Percentiles rank a stretch among this genome's conserved stretches.
These are phyloP conservation scores for Takashimella tepidaria DNA, from an alignment of 1,284 basidiomycete genomes.

Conservation along the genomic window DNA sequence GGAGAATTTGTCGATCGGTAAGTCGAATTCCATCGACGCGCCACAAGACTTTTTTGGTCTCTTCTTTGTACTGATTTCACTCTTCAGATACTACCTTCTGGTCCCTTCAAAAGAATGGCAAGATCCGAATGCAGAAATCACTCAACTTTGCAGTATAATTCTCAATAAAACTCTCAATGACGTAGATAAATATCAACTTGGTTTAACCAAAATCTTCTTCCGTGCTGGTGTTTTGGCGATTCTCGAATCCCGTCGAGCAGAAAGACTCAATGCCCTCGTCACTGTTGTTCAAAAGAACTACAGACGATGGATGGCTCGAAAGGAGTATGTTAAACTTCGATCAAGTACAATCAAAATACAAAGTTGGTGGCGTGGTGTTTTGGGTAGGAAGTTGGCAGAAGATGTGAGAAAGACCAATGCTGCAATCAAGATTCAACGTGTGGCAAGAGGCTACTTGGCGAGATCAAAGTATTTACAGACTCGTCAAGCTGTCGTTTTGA, in stretches of 20 bases:
- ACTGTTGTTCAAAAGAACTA: conserved; percentile 98
- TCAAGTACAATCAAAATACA: conserved; percentile 77
- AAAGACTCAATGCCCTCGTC: conserved; percentile 81
- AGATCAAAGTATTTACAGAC: conserved; percentile 64
- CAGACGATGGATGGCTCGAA: conserved; percentile 74
- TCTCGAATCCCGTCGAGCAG: conserved; percentile 82
- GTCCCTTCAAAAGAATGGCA: conserved; percentile 79
- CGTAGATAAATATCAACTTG: conserved; percentile 93
- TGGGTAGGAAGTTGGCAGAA: conserved; percentile 69
- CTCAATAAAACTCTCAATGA: conserved; percentile 83
- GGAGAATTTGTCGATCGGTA: conserved; percentile 98
- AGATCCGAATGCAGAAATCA: conserved; percentile 61
- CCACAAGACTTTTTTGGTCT: too few species aligned
- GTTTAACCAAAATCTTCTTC: conserved; percentile 98
- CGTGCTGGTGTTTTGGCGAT: conserved; percentile 98
- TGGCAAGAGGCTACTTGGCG: conserved; percentile 67
- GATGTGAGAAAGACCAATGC: conserved; percentile 67
- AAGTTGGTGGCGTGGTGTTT: conserved; percentile 84
- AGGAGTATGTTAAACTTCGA: conserved; percentile 70
- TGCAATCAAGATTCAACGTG: conserved; percentile 71
- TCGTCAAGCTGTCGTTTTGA: conserved; percentile 60
- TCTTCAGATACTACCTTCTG: conserved; percentile 87
- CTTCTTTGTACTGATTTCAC: too few species aligned
- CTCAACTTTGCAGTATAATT: conserved; percentile 76
- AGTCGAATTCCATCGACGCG: conserved; percentile 33